A percentile compares a stretch with the other conserved stretches of the same genome.
These are phyloP conservation scores for Thuidium tamariscinum DNA, from an alignment of 225 moss, liverwort and hornwort species.

Conservation along the genomic window DNA sequence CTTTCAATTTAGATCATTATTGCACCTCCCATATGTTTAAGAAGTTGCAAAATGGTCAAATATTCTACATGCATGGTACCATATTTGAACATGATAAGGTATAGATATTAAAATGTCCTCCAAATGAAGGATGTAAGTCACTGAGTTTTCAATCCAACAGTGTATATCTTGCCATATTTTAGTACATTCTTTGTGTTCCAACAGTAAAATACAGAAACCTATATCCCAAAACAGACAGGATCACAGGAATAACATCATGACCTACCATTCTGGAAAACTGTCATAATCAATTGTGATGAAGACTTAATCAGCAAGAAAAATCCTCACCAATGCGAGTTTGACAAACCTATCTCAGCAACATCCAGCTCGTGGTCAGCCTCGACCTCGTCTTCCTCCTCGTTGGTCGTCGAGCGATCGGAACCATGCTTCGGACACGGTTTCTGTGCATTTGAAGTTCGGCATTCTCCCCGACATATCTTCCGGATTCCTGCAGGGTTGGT, in stretches of 20 bases:
- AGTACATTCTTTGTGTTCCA: background rate
- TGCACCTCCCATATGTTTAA: background rate
- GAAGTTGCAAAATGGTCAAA: background rate
- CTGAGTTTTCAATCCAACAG: background rate
- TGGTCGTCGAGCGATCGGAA: background rate
- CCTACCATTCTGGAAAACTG: background rate
- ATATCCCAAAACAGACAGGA: background rate
- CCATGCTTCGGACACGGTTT: background rate
- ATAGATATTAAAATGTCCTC: background rate
- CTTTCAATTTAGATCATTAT: background rate
- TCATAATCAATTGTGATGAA: background rate
- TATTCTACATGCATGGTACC: background rate
- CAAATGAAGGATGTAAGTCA: background rate
- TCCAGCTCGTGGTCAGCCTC: background rate
- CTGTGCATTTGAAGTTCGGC: background rate
- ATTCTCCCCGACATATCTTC: background rate
- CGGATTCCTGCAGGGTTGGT: background rate
- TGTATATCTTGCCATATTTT: background rate
- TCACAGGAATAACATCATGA: background rate
- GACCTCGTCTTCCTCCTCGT: background rate
- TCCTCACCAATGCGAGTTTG: background rate
- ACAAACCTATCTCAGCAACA: slow-evolving; percentile 8
- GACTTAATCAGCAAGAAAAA: background rate
- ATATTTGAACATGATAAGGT: background rate
- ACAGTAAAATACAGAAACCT: background rate